Evolutionary conservation across 2,329 filamentous ascomycete genomes (phyloP), one percentile per base, ranked within the genome.

Genomic region (Teratosphaeria viscida): DNA sequence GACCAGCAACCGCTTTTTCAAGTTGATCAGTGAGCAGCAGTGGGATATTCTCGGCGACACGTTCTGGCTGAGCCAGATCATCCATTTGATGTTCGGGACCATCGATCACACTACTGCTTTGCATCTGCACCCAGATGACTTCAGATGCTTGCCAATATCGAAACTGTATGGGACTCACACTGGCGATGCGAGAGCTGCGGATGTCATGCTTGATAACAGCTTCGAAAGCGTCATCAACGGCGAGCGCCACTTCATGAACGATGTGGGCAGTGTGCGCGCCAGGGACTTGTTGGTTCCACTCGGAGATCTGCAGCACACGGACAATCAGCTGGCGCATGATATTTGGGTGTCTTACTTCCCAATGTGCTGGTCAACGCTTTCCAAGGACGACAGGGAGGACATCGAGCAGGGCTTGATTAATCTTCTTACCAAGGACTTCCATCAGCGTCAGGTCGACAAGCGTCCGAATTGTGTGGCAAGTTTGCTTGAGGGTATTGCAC

Each of bases 61-160:
- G 1, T 99, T 95, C 77, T 99, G 95, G 95, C 79, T 99, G 56
- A 87, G 91, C 49, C 94, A 99, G 74, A 92, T 95, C 37, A 91
- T 91, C 19, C 94, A 99, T 69, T 80, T 99, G 49, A 84, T 99
- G 59, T 84, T 99, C 64, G 92, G 94, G 16, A 92, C 90, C 6
- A 83, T 97, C 52, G 94, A 99, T 71, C 87, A 90, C 80, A 90
- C 88, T 65, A 82, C 82, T n/a, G 80, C 83, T 14, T 84, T 90
- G 34, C 88, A 90, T 65, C 79, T 99, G 57, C 86, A 96, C 66
- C 72, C 81, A 0, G 90, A 95, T 11, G 94, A 99, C 73, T 92
- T 96, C 75, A 88, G 84, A 59, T 82, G 90, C 8, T 82, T 90
- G 64, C 84, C 89, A 1, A 79, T 88, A 6, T 91, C 89, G 8